Evolutionary conservation across 2,329 filamentous ascomycete genomes (phyloP).

Genomic region (Colletotrichum horii): DNA sequence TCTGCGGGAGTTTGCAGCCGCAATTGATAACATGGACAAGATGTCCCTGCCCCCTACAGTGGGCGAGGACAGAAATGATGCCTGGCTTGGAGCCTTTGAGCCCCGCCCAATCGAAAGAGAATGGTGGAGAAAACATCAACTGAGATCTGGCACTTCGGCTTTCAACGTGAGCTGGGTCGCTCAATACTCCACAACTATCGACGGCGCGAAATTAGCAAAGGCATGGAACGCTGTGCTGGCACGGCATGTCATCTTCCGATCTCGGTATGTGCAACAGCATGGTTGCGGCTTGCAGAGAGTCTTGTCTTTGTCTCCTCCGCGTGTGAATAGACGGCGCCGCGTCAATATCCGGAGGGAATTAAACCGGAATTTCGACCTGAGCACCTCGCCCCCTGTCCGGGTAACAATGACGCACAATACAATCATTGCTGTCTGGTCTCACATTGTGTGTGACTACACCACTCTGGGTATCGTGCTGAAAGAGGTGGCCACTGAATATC

Average conservation of each 20-base stretch:
- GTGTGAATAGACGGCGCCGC: neutral
- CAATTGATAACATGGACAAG: neutral
- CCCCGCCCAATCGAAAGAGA: neutral
- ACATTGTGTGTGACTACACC: constrained; percentile 38
- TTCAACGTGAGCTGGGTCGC: constrained; percentile 32
- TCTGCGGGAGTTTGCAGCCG: neutral
- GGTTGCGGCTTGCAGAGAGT: neutral
- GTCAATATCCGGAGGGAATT: constrained; percentile 20
- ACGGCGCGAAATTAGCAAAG: constrained; percentile 20
- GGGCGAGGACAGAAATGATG: neutral
- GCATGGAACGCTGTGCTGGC: constrained; percentile 26
- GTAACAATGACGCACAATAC: constrained; percentile 26
- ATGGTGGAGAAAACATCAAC: neutral
- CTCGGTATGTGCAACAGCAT: neutral
- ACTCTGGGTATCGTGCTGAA: constrained; percentile 29
- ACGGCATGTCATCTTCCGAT: constrained; percentile 12
- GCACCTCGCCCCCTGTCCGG: constrained; percentile 26
- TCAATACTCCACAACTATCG: neutral
- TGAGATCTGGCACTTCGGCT: constrained; percentile 18
- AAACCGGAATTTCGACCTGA: constrained; percentile 29
- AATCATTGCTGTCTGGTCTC: constrained; percentile 30
- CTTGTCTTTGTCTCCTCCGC: neutral
- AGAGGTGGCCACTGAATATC: constrained; percentile 28
- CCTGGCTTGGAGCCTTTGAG: neutral
- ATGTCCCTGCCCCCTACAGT: neutral